phyloP scores from a whole-genome alignment of 1,139 yeast genomes.

The Candida sp. region DNA sequence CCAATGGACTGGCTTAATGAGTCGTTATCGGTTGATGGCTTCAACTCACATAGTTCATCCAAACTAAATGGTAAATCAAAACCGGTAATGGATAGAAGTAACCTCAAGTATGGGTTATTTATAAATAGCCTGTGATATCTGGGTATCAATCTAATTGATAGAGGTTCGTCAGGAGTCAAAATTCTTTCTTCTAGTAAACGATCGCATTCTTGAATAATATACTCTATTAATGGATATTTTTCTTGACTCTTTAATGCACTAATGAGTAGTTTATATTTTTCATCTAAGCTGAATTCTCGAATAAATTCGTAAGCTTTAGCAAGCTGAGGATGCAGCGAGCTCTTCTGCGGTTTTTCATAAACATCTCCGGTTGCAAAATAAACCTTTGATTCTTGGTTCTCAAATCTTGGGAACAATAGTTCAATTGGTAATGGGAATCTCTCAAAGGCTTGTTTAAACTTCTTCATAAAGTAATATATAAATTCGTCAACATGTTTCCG shows the following conservation, averaged over 20 bases:
- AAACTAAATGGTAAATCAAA: constrained; percentile 35
- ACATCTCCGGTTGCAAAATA: constrained; percentile 54
- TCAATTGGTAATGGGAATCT: constrained; percentile 65
- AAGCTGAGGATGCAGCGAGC: constrained; percentile 17
- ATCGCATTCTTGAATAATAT: constrained; percentile 40
- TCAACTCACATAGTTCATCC: constrained; percentile 31
- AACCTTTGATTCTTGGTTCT: constrained; percentile 34
- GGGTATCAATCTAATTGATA: constrained; percentile 14
- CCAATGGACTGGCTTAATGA: constrained; percentile 19
- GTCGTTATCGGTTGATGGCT: constrained; percentile 14
- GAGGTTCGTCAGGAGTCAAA: constrained; percentile 10
- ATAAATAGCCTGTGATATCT: constrained; percentile 25
- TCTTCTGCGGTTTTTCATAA: constrained; percentile 16
- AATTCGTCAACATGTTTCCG: constrained; percentile 66
- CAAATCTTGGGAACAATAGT: constrained; percentile 61
- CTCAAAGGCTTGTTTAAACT: constrained; percentile 48
- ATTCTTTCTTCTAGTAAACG: constrained; percentile 21
- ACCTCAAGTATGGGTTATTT: constrained; percentile 32
- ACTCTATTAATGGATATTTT: constrained; percentile 34
- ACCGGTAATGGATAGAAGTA: constrained; percentile 28
- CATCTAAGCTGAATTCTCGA: constrained; percentile 29
- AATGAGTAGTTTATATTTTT: constrained; percentile 43
- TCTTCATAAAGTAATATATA: constrained; percentile 63
- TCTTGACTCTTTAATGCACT: constrained; percentile 49
- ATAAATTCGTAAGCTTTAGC: constrained; percentile 40